Evolutionary conservation across 1,284 basidiomycete genomes (phyloP).

Genomic region (Tranzscheliella williamsii): DNA sequence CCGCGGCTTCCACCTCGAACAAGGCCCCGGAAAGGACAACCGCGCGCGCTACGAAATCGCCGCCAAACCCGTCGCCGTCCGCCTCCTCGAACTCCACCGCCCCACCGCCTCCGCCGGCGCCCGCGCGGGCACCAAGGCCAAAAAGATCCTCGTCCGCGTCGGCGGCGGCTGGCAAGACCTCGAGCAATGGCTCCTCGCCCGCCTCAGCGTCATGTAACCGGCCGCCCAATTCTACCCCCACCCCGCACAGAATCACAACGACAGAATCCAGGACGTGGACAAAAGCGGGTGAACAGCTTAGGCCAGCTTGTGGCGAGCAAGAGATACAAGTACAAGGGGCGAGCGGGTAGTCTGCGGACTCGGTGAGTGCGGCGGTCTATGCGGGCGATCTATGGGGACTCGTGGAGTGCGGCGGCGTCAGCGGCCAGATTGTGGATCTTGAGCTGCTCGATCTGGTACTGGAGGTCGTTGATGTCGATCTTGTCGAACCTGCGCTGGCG

Average conservation of each 20-base stretch:
- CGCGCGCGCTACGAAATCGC: slow-evolving; percentile 77
- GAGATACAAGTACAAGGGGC: slow-evolving; percentile 33
- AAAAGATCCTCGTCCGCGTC: slow-evolving; percentile 54
- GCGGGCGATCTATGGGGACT: too few species aligned
- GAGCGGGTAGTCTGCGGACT: too few species aligned
- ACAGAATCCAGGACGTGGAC: too few species aligned
- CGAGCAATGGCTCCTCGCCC: slow-evolving; percentile 69
- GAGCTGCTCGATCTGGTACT: slow-evolving; percentile 39
- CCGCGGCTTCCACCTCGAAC: slow-evolving; percentile 63
- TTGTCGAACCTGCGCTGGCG: slow-evolving; percentile 50
- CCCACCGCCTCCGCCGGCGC: slow-evolving; percentile 39
- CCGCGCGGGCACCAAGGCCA: slow-evolving; percentile 42
- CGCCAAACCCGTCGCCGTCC: slow-evolving; percentile 71
- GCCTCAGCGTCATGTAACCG: slow-evolving; percentile 17
- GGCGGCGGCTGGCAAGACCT: slow-evolving; percentile 79
- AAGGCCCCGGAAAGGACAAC: slow-evolving; percentile 74
- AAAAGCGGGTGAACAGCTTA: too few species aligned
- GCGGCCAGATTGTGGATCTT: slow-evolving; percentile 24
- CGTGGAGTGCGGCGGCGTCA: too few species aligned
- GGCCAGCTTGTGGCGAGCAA: too few species aligned
- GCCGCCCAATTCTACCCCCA: too few species aligned
- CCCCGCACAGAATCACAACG: too few species aligned
- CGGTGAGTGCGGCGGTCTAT: too few species aligned
- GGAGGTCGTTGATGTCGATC: slow-evolving; percentile 49
- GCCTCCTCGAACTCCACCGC: slow-evolving; percentile 71